Evolutionary conservation across 148 eudicot species (phyloP).

Genomic region (Agrostemma githago): DNA sequence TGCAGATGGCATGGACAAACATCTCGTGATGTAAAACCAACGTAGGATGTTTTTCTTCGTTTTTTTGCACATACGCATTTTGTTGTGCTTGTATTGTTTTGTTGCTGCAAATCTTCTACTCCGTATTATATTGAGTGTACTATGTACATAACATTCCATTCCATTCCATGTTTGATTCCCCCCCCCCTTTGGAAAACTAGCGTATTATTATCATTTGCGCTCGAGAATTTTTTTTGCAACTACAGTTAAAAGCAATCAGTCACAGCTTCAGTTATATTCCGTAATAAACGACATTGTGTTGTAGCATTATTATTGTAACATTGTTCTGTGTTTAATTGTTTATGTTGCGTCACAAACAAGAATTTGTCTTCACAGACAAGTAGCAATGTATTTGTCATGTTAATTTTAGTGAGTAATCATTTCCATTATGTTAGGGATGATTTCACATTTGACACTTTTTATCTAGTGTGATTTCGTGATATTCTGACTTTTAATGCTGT

Average conservation of each 20-base stretch:
- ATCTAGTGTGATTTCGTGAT: no score
- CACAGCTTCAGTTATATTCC: not conserved
- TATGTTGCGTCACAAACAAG: not conserved
- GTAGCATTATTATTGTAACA: slow-evolving; percentile 6
- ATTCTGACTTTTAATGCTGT: no score
- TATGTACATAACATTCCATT: slow-evolving; percentile 43
- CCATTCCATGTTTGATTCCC: slow-evolving; percentile 16
- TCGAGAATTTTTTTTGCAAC: not conserved
- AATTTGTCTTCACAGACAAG: no score
- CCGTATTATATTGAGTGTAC: slow-evolving; percentile 44
- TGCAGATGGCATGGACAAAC: slow-evolving; percentile 97
- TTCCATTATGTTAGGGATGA: no score
- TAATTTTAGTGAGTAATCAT: no score
- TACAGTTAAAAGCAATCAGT: not conserved
- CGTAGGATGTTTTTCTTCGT: slow-evolving; percentile 21
- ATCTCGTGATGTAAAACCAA: slow-evolving; percentile 60
- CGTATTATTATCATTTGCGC: not conserved
- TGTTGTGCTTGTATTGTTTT: slow-evolving; percentile 32
- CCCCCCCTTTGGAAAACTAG: not conserved
- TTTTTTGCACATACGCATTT: slow-evolving; percentile 24
- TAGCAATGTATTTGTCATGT: no score
- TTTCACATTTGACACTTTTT: no score
- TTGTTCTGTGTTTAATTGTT: not conserved
- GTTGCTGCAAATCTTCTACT: slow-evolving; percentile 10
- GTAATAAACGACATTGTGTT: not conserved